These are phyloP conservation scores for Boechera stricta DNA, from an alignment of 345 rosid genomes.

Conservation along the genomic window DNA sequence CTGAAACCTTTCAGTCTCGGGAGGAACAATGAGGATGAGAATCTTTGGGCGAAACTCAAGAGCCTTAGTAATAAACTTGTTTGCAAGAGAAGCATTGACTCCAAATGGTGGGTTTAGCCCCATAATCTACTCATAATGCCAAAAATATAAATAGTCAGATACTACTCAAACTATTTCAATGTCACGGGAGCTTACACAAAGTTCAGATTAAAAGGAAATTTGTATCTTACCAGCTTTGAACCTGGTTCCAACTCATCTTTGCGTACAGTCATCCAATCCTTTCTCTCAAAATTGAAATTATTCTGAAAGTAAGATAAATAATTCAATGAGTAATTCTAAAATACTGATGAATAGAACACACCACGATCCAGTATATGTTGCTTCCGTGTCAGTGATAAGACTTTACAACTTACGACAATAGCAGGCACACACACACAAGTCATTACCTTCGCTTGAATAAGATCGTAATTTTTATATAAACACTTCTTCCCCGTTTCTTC, in stretches of 20 bases:
- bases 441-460: conserved; percentile 76
- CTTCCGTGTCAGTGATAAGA: neutral
- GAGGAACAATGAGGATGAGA: conserved; percentile 87
- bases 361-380: neutral
- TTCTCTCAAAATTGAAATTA: conserved; percentile 71
- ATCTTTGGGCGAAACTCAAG: conserved; percentile 91
- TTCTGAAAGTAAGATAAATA: conserved; percentile 52
- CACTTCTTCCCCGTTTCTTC: conserved; percentile 86
- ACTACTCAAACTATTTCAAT: conserved; percentile 2
- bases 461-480: conserved; percentile 76
- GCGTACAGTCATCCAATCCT: conserved; percentile 81
- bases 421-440: conserved; percentile 20
- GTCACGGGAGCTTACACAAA: conserved; percentile 8
- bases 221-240: conserved; percentile 66
- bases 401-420: conserved; percentile 21
- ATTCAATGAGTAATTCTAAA: conserved; percentile 29
- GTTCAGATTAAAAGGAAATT: conserved; percentile 27
- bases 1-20: conserved; percentile 75
- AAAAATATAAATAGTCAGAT: conserved; percentile 28
- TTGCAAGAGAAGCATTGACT: conserved; percentile 70
- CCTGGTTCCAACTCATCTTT: conserved; percentile 74
- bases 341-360: conserved; percentile 9
- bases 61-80: conserved; percentile 79
- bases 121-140: conserved; percentile 65
- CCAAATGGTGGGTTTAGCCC: conserved; percentile 99